Evolutionary conservation across 139 green algal species (phyloP).

Genomic region (Prasinococcaceae sp.): DNA sequence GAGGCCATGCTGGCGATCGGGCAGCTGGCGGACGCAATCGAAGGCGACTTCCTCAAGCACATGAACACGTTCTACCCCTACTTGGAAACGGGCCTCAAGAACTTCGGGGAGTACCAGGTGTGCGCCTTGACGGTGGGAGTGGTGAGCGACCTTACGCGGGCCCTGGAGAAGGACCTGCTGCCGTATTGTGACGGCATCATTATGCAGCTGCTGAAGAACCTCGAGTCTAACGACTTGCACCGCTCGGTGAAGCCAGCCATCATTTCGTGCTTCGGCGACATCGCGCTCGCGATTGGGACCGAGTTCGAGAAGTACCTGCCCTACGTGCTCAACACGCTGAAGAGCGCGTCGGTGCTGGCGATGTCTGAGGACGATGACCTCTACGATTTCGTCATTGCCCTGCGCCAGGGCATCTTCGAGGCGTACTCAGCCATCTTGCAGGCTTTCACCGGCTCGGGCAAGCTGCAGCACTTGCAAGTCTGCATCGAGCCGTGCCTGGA

Average conservation of each 20-base stretch:
- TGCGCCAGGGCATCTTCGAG: slow-evolving; percentile 82
- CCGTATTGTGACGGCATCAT: slow-evolving; percentile 64
- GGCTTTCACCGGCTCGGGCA: slow-evolving; percentile 28
- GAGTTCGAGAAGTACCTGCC: slow-evolving; percentile 75
- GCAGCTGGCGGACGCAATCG: slow-evolving; percentile 60
- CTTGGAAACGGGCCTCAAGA: slow-evolving; percentile 66
- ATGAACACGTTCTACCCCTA: slow-evolving; percentile 67
- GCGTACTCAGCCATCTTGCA: slow-evolving; percentile 76
- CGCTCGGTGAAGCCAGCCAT: slow-evolving; percentile 90
- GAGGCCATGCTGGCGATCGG: slow-evolving; percentile 88
- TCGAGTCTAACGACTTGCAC: slow-evolving; percentile 50
- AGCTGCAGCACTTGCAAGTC: slow-evolving; percentile 19
- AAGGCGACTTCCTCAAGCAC: slow-evolving; percentile 79
- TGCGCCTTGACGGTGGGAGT: slow-evolving; percentile 62
- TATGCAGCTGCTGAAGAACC: slow-evolving; percentile 25
- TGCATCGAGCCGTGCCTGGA: slow-evolving; percentile 32
- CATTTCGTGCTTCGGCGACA: slow-evolving; percentile 78
- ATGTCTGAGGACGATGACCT: slow-evolving; percentile 51
- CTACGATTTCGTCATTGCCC: slow-evolving; percentile 80
- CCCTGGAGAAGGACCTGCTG: slow-evolving; percentile 54
- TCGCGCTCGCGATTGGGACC: slow-evolving; percentile 74
- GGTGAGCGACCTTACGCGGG: slow-evolving; percentile 74
- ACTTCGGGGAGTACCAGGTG: slow-evolving; percentile 59
- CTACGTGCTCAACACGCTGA: slow-evolving; percentile 65
- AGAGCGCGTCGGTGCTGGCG: slow-evolving; percentile 46